Conservation (phyloP, 768 basidiomycete genomes). For the Pisolithus orientalis region DNA sequence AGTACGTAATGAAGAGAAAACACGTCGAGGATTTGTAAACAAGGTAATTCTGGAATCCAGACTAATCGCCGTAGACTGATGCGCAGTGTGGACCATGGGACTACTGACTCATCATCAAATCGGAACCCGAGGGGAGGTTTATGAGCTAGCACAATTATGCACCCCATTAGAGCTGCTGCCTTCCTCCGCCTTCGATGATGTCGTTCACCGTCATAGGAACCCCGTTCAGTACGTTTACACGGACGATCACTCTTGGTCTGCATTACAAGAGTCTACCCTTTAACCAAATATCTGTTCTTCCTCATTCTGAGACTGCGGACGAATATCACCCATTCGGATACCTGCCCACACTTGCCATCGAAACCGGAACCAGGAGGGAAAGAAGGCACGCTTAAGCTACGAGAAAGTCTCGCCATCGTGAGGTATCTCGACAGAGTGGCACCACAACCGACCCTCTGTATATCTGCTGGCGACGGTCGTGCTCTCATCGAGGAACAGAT, state of each 20-base stretch:
- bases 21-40: too few relatives aligned
- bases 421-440: slow-evolving; percentile 25
- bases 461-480: slow-evolving; percentile 15
- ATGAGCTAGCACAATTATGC: neutral
- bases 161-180: neutral
- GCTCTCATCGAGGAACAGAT: slow-evolving; percentile 21
- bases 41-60: too few relatives aligned
- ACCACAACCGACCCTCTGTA: slow-evolving; percentile 20
- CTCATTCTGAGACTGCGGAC: slow-evolving; percentile 24
- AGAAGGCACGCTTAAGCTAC: slow-evolving; percentile 17
- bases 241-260: slow-evolving; percentile 25
- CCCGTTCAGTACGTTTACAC: slow-evolving; percentile 29
- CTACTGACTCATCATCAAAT: too few relatives aligned
- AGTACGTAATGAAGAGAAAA: too few relatives aligned
- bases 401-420: slow-evolving; percentile 24
- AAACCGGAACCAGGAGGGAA: slow-evolving; percentile 13
- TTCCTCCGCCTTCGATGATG: slow-evolving; percentile 8
- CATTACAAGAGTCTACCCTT: slow-evolving; percentile 23
- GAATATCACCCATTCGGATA: slow-evolving; percentile 27
- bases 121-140: neutral
- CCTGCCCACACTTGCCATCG: slow-evolving; percentile 25
- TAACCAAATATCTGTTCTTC: slow-evolving; percentile 17
- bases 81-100: too few relatives aligned
- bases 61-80: too few relatives aligned
- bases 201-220: slow-evolving; percentile 25